phyloP scores from a whole-genome alignment of 306 rosid species.

The Hippophae tibetana region DNA sequence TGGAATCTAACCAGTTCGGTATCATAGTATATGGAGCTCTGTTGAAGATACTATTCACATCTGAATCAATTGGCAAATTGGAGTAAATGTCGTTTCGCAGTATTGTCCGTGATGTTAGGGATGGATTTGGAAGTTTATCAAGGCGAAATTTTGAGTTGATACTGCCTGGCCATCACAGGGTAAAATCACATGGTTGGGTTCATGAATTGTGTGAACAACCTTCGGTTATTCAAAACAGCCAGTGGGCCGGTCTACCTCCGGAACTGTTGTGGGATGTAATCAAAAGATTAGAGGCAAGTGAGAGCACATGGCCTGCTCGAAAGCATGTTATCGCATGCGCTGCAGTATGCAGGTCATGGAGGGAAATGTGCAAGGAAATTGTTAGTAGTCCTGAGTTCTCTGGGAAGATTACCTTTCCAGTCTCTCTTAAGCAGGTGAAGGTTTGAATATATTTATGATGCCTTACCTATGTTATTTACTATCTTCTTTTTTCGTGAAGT shows the following conservation, averaged over 20 bases:
- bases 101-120: conserved; percentile 82
- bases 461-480: too few relatives aligned
- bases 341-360: conserved; percentile 84
- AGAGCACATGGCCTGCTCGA: conserved; percentile 80
- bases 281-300: conserved; percentile 72
- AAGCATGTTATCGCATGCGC: conserved; percentile 74
- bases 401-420: conserved; percentile 83
- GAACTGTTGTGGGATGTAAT: conserved; percentile 80
- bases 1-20: not conserved
- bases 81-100: conserved; percentile 90
- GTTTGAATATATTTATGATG: too few relatives aligned
- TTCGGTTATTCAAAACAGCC: conserved; percentile 43
- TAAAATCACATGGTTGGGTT: conserved; percentile 60
- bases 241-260: conserved; percentile 88
- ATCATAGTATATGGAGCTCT: conserved; percentile 5
- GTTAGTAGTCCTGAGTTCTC: conserved; percentile 58
- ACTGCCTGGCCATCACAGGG: conserved; percentile 57
- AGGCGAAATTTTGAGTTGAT: conserved; percentile 75
- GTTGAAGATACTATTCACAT: conserved; percentile 20
- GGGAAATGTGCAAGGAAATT: conserved; percentile 87
- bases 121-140: conserved; percentile 76
- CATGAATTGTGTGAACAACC: conserved; percentile 48
- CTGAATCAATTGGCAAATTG: conserved; percentile 21
- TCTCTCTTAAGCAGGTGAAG: conserved; percentile 80
- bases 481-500: too few relatives aligned